Percentiles rank a stretch among this genome's conserved stretches.
phyloP scores from a whole-genome alignment of 2,329 filamentous ascomycete genomes.

The Trichoderma harzianum region DNA sequence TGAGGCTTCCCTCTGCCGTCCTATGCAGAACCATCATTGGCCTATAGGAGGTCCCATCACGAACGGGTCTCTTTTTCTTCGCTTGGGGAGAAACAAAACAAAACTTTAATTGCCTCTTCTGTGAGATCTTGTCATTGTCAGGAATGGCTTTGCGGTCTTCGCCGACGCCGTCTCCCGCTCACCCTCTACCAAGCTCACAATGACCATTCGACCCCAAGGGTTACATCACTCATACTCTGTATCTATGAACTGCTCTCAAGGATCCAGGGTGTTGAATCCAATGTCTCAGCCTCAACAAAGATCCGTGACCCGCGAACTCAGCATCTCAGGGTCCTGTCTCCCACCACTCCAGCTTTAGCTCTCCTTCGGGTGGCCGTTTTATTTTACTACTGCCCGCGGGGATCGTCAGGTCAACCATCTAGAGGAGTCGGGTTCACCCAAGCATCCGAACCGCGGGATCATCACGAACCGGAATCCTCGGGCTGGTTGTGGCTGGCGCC shows the following conservation, averaged over 20 bases:
- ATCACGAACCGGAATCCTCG: conserved; percentile 5
- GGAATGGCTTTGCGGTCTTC: neutral
- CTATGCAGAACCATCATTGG: neutral
- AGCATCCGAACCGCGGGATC: neutral
- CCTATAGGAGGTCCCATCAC: neutral
- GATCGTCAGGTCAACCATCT: neutral
- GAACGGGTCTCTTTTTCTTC: neutral
- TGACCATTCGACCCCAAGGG: neutral
- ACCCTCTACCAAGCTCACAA: neutral
- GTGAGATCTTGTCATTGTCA: neutral
- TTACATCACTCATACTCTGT: neutral
- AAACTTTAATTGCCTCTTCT: neutral
- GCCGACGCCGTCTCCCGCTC: neutral
- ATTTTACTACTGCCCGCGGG: neutral
- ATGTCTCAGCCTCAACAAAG: neutral
- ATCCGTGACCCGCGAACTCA: neutral
- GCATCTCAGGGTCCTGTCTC: neutral
- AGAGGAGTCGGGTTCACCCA: neutral
- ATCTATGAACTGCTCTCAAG: neutral
- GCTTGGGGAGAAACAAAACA: neutral
- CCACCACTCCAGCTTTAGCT: neutral
- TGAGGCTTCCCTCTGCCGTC: neutral
- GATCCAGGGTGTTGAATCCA: neutral
- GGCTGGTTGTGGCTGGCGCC: neutral
- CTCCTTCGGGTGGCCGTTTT: neutral